Conservation (phyloP, 257 asterid genomes). For the Coffea canephora region DNA sequence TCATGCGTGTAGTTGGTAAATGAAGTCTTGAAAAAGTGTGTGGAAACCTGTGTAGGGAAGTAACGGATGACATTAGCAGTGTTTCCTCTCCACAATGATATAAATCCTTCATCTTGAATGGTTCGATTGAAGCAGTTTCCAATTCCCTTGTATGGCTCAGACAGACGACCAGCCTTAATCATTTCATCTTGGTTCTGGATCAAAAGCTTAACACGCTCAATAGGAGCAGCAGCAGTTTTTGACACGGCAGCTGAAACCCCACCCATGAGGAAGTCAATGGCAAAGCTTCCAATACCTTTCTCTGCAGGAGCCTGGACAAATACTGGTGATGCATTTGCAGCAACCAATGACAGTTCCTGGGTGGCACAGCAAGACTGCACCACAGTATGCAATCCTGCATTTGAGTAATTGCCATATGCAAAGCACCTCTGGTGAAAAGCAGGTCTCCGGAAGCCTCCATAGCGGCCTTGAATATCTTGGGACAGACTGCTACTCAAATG, state of each 20-base stretch:
- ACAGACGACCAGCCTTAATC: slow-evolving; percentile 67
- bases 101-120: slow-evolving; percentile 68
- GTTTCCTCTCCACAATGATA: slow-evolving; percentile 80
- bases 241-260: slow-evolving; percentile 83
- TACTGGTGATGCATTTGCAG: slow-evolving; percentile 80
- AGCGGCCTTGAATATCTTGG: slow-evolving; percentile 54
- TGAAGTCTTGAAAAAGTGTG: too few species aligned
- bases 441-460: slow-evolving; percentile 49
- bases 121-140: slow-evolving; percentile 65
- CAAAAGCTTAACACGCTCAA: slow-evolving; percentile 74
- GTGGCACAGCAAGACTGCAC: slow-evolving; percentile 38
- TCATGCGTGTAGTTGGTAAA: too few species aligned
- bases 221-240: slow-evolving; percentile 75
- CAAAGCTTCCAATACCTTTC: slow-evolving; percentile 10
- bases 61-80: slow-evolving; percentile 68
- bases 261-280: slow-evolving; percentile 78
- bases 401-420: slow-evolving; percentile 61
- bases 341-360: slow-evolving; percentile 55
- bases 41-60: slow-evolving; percentile 76
- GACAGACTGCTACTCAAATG: slow-evolving; percentile 57
- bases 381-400: slow-evolving; percentile 49
- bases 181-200: slow-evolving; percentile 79
- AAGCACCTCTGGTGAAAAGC: slow-evolving; percentile 49
- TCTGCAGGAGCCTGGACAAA: slow-evolving; percentile 36
- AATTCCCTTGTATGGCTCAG: slow-evolving; percentile 73